These are phyloP conservation scores for Pugionium dolabratum DNA, from an alignment of 345 rosid genomes.

Conservation along the genomic window DNA sequence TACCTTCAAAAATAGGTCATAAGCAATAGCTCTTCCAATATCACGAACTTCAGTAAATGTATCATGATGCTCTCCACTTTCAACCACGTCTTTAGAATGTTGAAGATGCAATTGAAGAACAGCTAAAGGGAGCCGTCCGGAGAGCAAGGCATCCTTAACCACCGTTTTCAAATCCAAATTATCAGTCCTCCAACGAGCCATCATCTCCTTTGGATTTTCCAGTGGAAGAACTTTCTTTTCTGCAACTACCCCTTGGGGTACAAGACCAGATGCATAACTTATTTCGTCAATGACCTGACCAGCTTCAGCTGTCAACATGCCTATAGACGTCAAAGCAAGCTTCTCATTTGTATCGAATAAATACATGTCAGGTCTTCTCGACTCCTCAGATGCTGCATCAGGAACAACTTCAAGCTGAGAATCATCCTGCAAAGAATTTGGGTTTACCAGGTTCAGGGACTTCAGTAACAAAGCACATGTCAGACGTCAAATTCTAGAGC, in stretches of 20 bases:
- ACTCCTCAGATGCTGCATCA: slow-evolving; percentile 47
- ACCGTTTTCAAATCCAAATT: slow-evolving; percentile 84
- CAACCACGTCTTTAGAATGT: slow-evolving; percentile 57
- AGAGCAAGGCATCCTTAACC: slow-evolving; percentile 87
- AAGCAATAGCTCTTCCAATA: slow-evolving; percentile 88
- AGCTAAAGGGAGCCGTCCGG: slow-evolving; percentile 96
- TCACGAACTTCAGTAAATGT: slow-evolving; percentile 89
- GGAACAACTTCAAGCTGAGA: slow-evolving; percentile 55
- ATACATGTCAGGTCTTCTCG: slow-evolving; percentile 39
- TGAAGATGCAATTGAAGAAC: slow-evolving; percentile 96
- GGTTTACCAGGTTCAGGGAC: slow-evolving; percentile 47
- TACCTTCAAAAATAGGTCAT: slow-evolving; percentile 93
- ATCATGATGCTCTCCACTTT: slow-evolving; percentile 63
- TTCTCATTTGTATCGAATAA: slow-evolving; percentile 43
- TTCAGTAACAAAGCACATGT: slow-evolving; percentile 45
- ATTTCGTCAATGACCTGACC: slow-evolving; percentile 46
- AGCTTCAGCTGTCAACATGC: slow-evolving; percentile 44
- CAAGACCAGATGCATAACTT: slow-evolving; percentile 53
- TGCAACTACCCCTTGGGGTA: slow-evolving; percentile 48
- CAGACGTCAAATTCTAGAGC: slow-evolving; percentile 25
- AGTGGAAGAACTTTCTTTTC: slow-evolving; percentile 63
- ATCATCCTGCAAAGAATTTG: slow-evolving; percentile 49
- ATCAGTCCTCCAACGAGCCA: slow-evolving; percentile 89
- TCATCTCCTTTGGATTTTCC: slow-evolving; percentile 96
- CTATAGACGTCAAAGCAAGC: slow-evolving; percentile 60